Evolutionary conservation across 306 rosid genomes (phyloP), one percentile per base, ranked within the genome.

Genomic region (Glycine tomentella): DNA sequence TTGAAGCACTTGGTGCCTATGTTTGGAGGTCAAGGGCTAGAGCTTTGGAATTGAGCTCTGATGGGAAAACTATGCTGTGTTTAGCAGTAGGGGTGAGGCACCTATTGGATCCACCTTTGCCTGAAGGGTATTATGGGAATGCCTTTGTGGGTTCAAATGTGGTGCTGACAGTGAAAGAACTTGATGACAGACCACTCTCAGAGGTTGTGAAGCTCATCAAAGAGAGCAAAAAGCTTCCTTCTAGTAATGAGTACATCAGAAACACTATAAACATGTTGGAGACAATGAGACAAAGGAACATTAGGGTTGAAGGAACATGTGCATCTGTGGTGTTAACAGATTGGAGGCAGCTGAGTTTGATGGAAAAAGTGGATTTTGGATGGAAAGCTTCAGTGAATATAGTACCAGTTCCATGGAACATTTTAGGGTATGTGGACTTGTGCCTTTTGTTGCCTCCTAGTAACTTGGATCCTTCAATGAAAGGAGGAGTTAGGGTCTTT

Each of bases 41-140:
- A 79, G 89, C 91, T 38, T 57, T 89, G 51, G 16, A 84, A 64
- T 42, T 89, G 62, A 87, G 36, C 61, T 42, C 16, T 36, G 86
- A 89, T 17, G 89, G 89, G 45, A 76, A 81, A 63, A 85, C 93
- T 2, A 3, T 77, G 48, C 58, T 89, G 51, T 10, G 69, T 72
- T 63, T 89, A 53, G 64, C 91, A 17, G 81, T 88, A 7, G 89
- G 88, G 4, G 82, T 85, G 79, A 89, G 90, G 63, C 83, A 81
- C 31, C 33, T 81, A 3, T 10, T 85, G 80, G 72, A 82, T 65
- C 88, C 90, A 50, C 89, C 93, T 40, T 76, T 89, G 83, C 83
- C 89, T 20, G 80, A 79, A 11, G 93, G 91, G 81, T 89, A 89
- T 76, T 89, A 89, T 76, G 93, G 93, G 17, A 89, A 89, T 70